phyloP scores from a whole-genome alignment of 176 grass and related monocot species.

The Dactylis glomerata region DNA sequence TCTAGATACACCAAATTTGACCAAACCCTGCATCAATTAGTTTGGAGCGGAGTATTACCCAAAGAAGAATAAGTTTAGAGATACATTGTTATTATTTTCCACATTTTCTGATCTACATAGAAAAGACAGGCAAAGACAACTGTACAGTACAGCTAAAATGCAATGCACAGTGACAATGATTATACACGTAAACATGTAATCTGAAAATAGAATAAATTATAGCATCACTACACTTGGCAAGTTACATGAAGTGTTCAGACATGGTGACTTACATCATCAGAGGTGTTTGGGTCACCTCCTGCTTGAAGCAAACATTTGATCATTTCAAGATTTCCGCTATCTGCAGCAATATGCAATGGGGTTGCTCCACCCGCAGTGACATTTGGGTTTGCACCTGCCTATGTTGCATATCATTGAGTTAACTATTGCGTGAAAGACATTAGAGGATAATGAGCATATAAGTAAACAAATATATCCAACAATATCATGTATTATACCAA shows the following conservation, averaged over 20 bases:
- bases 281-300: constrained; percentile 71
- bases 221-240: not conserved
- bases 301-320: constrained; percentile 74
- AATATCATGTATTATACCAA: not conserved
- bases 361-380: constrained; percentile 81
- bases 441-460: not conserved
- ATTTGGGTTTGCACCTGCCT: constrained; percentile 93
- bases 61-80: not conserved
- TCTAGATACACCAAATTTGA: too few relatives aligned
- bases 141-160: not conserved
- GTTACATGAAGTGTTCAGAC: not conserved
- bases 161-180: not conserved
- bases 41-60: too few relatives aligned
- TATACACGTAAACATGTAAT: not conserved
- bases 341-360: constrained; percentile 85
- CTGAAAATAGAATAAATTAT: not conserved
- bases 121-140: not conserved
- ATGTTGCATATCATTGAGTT: constrained; percentile 8
- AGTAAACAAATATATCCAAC: not conserved
- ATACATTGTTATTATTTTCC: not conserved
- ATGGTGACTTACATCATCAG: constrained; percentile 66
- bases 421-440: not conserved
- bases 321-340: constrained; percentile 64
- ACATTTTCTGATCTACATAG: not conserved
- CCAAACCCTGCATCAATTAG: not conserved